phyloP scores from a whole-genome alignment of 2,329 filamentous ascomycete species.

The Metarhizium rileyi region DNA sequence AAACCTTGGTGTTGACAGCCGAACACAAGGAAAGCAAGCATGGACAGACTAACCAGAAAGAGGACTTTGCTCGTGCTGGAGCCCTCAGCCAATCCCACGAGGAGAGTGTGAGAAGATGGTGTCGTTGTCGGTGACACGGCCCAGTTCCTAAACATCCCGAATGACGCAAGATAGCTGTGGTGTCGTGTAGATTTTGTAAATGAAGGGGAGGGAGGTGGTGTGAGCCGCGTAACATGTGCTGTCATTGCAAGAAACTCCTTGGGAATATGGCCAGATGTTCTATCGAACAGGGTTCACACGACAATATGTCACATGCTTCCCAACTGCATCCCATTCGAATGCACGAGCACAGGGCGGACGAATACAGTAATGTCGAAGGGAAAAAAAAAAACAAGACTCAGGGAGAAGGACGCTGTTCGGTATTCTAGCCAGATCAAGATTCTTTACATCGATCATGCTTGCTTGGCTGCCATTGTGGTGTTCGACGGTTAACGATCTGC shows the following conservation, averaged over 20 bases:
- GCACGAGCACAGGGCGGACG: not conserved
- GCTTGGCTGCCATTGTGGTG: not conserved
- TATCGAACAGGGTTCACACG: not conserved
- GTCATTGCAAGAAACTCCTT: not conserved
- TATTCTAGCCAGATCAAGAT: not conserved
- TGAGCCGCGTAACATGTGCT: conserved; percentile 2
- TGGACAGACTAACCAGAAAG: not conserved
- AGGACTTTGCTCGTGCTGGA: conserved; percentile 2
- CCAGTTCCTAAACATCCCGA: conserved; percentile 3
- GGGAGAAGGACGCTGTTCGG: not conserved
- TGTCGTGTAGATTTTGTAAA: not conserved
- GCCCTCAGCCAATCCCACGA: not conserved
- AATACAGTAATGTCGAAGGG: not conserved
- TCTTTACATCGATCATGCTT: not conserved
- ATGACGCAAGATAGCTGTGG: conserved; percentile 1
- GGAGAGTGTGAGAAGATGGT: not conserved
- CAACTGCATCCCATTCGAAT: not conserved
- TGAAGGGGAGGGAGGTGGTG: not conserved
- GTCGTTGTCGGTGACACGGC: not conserved
- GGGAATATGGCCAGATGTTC: not conserved
- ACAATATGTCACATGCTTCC: not conserved
- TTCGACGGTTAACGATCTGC: not conserved
- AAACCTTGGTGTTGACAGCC: not conserved
- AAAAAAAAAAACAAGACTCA: too few species aligned
- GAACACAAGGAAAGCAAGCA: not conserved